A percentile compares a stretch with the other conserved stretches of the same genome.
Conservation (phyloP, 2,329 filamentous ascomycete species). For the Paracoccidioides lutzii region DNA sequence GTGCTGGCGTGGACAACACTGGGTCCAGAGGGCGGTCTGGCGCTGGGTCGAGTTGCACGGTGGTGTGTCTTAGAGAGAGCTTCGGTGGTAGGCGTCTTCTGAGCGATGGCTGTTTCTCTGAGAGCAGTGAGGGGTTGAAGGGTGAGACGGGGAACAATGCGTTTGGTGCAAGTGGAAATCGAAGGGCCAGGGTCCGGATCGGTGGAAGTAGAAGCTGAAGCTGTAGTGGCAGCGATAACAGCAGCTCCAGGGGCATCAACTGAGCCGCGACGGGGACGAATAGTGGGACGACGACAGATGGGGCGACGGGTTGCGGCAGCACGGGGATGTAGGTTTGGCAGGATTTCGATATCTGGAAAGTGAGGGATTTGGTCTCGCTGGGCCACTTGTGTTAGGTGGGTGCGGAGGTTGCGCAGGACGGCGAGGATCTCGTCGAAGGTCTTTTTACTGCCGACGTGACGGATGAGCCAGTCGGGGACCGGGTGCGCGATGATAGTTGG, state of each 20-base stretch:
- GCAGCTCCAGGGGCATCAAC: not conserved
- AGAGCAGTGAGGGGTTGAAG: not conserved
- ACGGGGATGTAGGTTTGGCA: slow-evolving; percentile 20
- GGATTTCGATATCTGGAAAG: slow-evolving; percentile 31
- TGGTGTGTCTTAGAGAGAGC: not conserved
- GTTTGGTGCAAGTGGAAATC: not conserved
- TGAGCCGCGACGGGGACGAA: too few relatives aligned
- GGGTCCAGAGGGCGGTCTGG: not conserved
- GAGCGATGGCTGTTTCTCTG: not conserved
- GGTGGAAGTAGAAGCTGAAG: not conserved
- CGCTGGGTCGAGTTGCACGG: not conserved
- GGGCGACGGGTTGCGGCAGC: not conserved
- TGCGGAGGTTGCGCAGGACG: slow-evolving; percentile 16
- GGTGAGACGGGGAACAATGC: not conserved
- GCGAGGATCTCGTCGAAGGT: slow-evolving; percentile 20
- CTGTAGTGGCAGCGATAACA: not conserved
- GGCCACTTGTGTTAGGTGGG: slow-evolving; percentile 13
- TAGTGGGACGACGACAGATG: not conserved
- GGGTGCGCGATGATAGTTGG: slow-evolving; percentile 20
- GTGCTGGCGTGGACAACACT: not conserved
- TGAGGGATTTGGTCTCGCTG: slow-evolving; percentile 9
- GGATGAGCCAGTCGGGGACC: slow-evolving; percentile 23
- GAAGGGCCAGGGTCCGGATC: not conserved
- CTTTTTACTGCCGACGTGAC: slow-evolving; percentile 15
- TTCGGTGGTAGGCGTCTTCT: not conserved